Evolutionary conservation across 176 grass and related monocot species (phyloP), one percentile per base, ranked within the genome.

Genomic region (Phyllostachys edulis): DNA sequence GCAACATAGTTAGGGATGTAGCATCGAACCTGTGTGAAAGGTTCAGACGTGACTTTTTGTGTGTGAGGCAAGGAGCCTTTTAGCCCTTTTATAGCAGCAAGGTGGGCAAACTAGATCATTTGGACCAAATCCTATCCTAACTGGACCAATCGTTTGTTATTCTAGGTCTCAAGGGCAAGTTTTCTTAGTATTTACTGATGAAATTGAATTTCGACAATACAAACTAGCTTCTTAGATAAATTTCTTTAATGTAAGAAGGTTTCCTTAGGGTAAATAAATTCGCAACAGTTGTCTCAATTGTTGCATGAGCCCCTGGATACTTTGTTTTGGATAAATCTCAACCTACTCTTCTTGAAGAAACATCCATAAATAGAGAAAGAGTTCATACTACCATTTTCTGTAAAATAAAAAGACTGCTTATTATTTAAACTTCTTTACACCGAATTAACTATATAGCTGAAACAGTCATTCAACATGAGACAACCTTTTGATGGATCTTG

Each of bases 401-500:
- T 54, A 79, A 86, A 80, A 64, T 9, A 32, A 54, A 77, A 54
- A 65, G 15, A 57, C 14, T 75, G 39, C 8, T 3, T 68, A 61
- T 29, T 21, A 42, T 65, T 86, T 76, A 26, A 69, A 76, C 67
- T 82, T 76, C 26, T 20, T 60, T 45, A 38, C 16, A 78, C 5
- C 10, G 2, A 54, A 39, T 74, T 67, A 72, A 52, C 23, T 37
- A 27, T 54, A 71, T 76, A 82, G 18, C 37, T 77, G 64, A 52
- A 76, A 62, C 21, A 76, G 56, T 36, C 57, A 79, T 79, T 45
- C 40, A 34, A 77, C 32, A 27, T 4, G 32, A 32, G 63, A 63
- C 9, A 52, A 94, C 92, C 89, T 94, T 80, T 85, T 90, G 16
- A 45, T 78, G 77, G 57, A 54, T 55, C 59, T 80, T 14, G 92